phyloP scores from a whole-genome alignment of 345 rosid genomes.

The Psidium guajava region DNA sequence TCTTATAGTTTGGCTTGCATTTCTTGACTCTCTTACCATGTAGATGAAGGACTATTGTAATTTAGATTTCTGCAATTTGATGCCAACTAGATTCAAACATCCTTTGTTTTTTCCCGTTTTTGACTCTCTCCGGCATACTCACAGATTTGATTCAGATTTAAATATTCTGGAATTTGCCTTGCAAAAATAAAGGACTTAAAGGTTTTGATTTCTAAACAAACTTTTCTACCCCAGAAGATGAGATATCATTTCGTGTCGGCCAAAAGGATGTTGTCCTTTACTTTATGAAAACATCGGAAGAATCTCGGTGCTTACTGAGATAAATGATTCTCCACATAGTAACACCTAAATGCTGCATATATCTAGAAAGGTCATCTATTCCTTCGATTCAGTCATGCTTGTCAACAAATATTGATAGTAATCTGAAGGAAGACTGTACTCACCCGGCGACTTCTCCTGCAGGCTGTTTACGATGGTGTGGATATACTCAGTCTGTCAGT shows the following conservation, averaged over 20 bases:
- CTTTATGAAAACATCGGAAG: background rate
- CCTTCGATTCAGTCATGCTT: background rate
- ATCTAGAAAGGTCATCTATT: background rate
- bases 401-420: background rate
- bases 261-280: background rate
- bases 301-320: background rate
- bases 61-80: background rate
- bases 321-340: background rate
- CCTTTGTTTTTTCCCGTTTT: background rate
- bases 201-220: background rate
- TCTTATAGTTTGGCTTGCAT: background rate
- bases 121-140: background rate
- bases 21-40: background rate
- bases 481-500: constrained; percentile 94
- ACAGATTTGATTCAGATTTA: background rate
- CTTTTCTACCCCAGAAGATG: background rate
- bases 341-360: background rate
- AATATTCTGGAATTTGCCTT: background rate
- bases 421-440: background rate
- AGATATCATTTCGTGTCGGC: background rate
- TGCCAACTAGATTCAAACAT: background rate
- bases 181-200: background rate
- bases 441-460: constrained; percentile 1
- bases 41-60: background rate
- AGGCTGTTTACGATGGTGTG: constrained; percentile 99